Percentiles rank a stretch among this genome's conserved stretches.
phyloP scores from a whole-genome alignment of 345 rosid species.

The Laguncularia racemosa region DNA sequence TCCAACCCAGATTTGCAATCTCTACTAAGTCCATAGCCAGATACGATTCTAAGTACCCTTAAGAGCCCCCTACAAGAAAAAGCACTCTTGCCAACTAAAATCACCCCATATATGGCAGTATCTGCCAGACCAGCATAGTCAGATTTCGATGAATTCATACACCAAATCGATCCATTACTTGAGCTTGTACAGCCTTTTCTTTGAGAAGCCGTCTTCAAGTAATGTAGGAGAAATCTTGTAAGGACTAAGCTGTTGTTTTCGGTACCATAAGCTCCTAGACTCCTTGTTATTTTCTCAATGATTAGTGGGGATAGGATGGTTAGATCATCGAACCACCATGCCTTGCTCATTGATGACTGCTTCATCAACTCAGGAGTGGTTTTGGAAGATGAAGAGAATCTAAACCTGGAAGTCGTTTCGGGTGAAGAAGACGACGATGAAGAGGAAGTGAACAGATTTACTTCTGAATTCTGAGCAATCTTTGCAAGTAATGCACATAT shows the following conservation, averaged over 20 bases:
- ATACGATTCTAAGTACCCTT: slow-evolving; percentile 43
- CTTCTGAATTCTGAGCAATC: slow-evolving; percentile 49
- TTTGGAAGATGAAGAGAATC: slow-evolving; percentile 32
- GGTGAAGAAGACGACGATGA: slow-evolving; percentile 54
- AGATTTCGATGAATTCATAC: slow-evolving; percentile 8
- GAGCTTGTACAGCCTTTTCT: background rate
- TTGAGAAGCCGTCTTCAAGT: slow-evolving; percentile 40
- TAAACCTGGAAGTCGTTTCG: slow-evolving; percentile 30
- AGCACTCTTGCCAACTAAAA: slow-evolving; percentile 20
- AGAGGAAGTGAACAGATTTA: slow-evolving; percentile 25
- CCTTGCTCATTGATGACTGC: slow-evolving; percentile 28
- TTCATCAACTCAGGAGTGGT: slow-evolving; percentile 21
- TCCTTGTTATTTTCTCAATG: slow-evolving; percentile 39
- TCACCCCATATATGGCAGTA: slow-evolving; percentile 55
- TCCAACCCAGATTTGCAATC: slow-evolving; percentile 52
- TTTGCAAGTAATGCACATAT: slow-evolving; percentile 46
- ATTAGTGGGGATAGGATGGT: slow-evolving; percentile 36
- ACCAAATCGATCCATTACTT: background rate
- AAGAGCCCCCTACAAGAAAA: slow-evolving; percentile 68
- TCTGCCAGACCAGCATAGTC: slow-evolving; percentile 40
- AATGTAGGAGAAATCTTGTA: slow-evolving; percentile 69
- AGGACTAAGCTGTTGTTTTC: slow-evolving; percentile 46
- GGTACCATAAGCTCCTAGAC: slow-evolving; percentile 36
- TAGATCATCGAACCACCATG: slow-evolving; percentile 80
- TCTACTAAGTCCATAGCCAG: slow-evolving; percentile 41